Evolutionary conservation across 2,329 filamentous ascomycete genomes (phyloP), one percentile per base, ranked within the genome.

Genomic region (Alternaria sp.): DNA sequence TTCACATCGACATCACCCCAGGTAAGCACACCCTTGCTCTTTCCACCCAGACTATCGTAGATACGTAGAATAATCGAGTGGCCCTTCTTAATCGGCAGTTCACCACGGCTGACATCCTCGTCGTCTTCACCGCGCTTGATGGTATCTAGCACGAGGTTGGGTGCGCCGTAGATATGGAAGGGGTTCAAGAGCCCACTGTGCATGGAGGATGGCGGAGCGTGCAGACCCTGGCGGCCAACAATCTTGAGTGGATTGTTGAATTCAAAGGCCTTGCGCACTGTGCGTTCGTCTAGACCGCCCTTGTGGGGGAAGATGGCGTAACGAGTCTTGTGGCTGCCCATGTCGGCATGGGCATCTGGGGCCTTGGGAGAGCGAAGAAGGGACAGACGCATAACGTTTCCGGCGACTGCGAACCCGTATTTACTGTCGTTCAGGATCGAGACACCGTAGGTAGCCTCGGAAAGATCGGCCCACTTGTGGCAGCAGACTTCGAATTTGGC

Each of bases 401-500:
- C 95, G 50, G 87, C 89, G 14, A 94, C 97, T 21, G 95, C 95
- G 77, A 98, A 98, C 18, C 95, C 95, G 77, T 97, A 98, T 80
- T 97, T 97, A 82, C 90, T 93, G 80, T 98, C 94, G 76, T 98
- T 98, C 63, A 98, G 86, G 66, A 98, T 92, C 3, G 92, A 95
- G 8, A 98, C 93, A 67, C 94, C 94, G 73, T 97, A 97, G 57
- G 90, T 91, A 74, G 92, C 86, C 80, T 97, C 94, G 0, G 92
- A 95, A 25, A 97, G 83, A 79, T 97, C 94, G 11, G 94, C 94
- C 84, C 93, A 97, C 78, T 94, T 95, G 84, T 97, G 94, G 79
- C 92, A 95, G 85, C 94, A 97, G 55, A 97, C 94, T 83, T 97
- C 94, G 73, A 97, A 97, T 75, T 97, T 97, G 75, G 94, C 94